Conservation (phyloP, 345 rosid genomes). For the Citrus unshiu region DNA sequence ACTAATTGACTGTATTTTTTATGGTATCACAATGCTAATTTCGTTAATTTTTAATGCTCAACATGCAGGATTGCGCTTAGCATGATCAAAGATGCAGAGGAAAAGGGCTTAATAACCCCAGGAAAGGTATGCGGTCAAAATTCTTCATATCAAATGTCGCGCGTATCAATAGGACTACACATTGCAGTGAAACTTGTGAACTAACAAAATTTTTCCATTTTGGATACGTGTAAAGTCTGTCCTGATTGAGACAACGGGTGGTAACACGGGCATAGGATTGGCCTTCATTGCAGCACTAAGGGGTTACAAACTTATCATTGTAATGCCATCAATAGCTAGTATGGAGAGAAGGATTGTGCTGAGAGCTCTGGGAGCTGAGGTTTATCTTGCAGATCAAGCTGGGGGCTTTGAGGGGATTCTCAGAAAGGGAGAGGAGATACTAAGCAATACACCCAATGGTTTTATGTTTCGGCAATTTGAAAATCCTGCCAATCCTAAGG, state of each 20-base stretch:
- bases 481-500: slow-evolving; percentile 72
- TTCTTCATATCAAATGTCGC: neutral
- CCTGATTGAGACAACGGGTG: slow-evolving; percentile 53
- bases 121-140: slow-evolving; percentile 40
- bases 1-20: neutral
- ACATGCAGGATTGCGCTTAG: slow-evolving; percentile 38
- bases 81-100: slow-evolving; percentile 77
- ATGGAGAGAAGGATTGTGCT: slow-evolving; percentile 59
- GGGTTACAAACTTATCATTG: slow-evolving; percentile 57
- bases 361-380: slow-evolving; percentile 72
- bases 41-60: neutral
- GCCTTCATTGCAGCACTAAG: slow-evolving; percentile 61
- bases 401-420: slow-evolving; percentile 40
- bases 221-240: slow-evolving; percentile 31
- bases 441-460: slow-evolving; percentile 50
- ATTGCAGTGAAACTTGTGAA: neutral
- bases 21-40: too few relatives aligned
- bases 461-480: slow-evolving; percentile 40
- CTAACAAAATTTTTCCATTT: neutral
- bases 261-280: slow-evolving; percentile 80
- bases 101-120: slow-evolving; percentile 51
- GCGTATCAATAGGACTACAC: too few relatives aligned
- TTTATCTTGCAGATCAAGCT: slow-evolving; percentile 45
- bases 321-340: slow-evolving; percentile 54
- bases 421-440: slow-evolving; percentile 54